These are phyloP conservation scores for Puccinia coronata DNA, from an alignment of 1,284 basidiomycete species.

Conservation along the genomic window DNA sequence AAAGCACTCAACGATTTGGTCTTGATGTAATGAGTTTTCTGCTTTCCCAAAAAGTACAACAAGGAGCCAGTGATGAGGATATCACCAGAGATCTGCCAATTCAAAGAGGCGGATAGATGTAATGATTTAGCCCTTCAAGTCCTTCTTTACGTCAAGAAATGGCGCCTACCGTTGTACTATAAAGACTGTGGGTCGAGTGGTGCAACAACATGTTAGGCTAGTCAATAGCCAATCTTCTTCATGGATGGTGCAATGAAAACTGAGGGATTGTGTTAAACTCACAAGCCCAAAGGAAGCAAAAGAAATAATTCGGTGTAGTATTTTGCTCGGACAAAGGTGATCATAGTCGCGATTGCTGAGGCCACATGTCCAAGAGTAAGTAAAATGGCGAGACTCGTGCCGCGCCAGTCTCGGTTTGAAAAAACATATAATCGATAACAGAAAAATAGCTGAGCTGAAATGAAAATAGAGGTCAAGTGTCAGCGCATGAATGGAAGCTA, in stretches of 20 bases:
- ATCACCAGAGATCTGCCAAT: slow-evolving; percentile 19
- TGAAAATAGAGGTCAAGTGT: background rate
- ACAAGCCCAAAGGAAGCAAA: slow-evolving; percentile 30
- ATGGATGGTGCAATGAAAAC: background rate
- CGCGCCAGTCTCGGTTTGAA: slow-evolving; percentile 35
- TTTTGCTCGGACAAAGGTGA: slow-evolving; percentile 15
- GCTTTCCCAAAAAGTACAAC: slow-evolving; percentile 33
- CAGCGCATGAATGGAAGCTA: background rate
- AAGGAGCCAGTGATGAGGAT: slow-evolving; percentile 40
- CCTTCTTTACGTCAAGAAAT: background rate
- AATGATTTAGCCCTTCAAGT: background rate
- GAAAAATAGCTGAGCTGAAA: slow-evolving; percentile 32
- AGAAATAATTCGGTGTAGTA: slow-evolving; percentile 19
- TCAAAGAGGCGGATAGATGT: background rate
- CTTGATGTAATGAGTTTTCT: slow-evolving; percentile 24
- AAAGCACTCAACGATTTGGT: slow-evolving; percentile 30
- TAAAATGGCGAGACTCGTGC: slow-evolving; percentile 13
- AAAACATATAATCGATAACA: slow-evolving; percentile 32
- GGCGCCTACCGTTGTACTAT: slow-evolving; percentile 28
- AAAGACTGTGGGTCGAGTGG: slow-evolving; percentile 2
- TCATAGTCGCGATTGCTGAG: slow-evolving; percentile 18
- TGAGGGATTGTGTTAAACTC: background rate
- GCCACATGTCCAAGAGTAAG: slow-evolving; percentile 26
- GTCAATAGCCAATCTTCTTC: background rate
- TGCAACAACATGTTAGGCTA: background rate